A percentile compares a stretch with the other conserved stretches of the same genome.
These are phyloP conservation scores for Panaeolus papilionaceus DNA, from an alignment of 768 basidiomycete genomes.

Conservation along the genomic window DNA sequence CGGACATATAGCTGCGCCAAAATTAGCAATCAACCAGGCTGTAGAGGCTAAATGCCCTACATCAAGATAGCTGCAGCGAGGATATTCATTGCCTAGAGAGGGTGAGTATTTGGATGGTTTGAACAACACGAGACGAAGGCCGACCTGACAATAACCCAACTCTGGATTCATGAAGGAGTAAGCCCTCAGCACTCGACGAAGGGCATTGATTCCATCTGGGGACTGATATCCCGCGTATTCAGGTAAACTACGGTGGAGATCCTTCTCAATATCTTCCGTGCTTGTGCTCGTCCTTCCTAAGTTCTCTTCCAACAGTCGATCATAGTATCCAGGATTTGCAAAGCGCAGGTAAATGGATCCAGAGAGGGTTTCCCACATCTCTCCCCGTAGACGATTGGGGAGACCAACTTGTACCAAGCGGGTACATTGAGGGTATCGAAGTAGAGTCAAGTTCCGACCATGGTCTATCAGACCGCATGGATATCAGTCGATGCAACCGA, in stretches of 20 bases:
- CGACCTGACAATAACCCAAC: constrained; percentile 91
- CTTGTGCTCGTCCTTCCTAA: constrained; percentile 82
- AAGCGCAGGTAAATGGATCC: constrained; percentile 93
- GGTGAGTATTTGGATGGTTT: neutral
- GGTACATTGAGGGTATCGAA: constrained; percentile 96
- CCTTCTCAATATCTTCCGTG: constrained; percentile 99
- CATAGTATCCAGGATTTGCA: constrained; percentile 84
- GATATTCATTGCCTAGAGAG: constrained; percentile 91
- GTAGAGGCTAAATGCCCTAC: constrained; percentile 45
- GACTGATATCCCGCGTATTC: constrained; percentile 97
- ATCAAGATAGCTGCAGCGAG: constrained; percentile 94
- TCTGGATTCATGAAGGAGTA: constrained; percentile 97
- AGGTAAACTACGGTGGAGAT: constrained; percentile 92
- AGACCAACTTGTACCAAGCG: constrained; percentile 97
- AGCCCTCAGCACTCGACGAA: constrained; percentile 91
- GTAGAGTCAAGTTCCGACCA: constrained; percentile 92
- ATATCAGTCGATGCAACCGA: constrained; percentile 15
- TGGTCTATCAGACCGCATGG: constrained; percentile 59
- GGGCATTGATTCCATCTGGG: constrained; percentile 81
- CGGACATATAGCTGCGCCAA: constrained; percentile 88
- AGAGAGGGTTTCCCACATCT: constrained; percentile 98
- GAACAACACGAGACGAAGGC: constrained; percentile 24
- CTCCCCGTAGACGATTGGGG: constrained; percentile 92
- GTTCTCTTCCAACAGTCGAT: constrained; percentile 75
- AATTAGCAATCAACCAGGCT: constrained; percentile 20